Percentiles rank a stretch among this genome's conserved stretches.
Evolutionary conservation across 2,329 filamentous ascomycete genomes (phyloP).

Genomic region (Cercospora zeae-maydis): DNA sequence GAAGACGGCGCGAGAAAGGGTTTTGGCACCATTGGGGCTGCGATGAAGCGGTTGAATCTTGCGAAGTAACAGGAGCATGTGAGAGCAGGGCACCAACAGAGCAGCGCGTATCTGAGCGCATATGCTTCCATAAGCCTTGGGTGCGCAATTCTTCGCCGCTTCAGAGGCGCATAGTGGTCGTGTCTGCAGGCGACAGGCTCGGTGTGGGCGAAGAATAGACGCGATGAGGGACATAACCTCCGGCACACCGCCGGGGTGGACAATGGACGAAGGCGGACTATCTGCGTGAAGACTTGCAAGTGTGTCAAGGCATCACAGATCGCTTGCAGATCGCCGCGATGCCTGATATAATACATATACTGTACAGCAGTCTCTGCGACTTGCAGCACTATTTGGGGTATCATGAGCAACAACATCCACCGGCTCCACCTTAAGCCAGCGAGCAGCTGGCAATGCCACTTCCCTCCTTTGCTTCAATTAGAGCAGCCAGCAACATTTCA

Average conservation of each 20-base stretch:
- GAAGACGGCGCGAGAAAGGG: constrained; percentile 69
- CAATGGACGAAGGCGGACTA: neutral
- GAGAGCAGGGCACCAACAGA: neutral
- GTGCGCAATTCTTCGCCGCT: neutral
- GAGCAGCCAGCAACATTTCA: neutral
- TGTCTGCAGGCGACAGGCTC: neutral
- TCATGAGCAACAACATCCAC: neutral
- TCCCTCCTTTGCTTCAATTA: neutral
- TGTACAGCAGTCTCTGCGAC: constrained; percentile 3
- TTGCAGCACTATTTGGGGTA: neutral
- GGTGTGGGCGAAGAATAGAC: neutral
- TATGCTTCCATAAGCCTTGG: neutral
- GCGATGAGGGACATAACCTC: neutral
- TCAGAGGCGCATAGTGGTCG: neutral
- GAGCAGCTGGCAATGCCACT: neutral
- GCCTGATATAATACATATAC: constrained; percentile 8
- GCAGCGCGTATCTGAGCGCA: neutral
- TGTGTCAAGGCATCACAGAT: neutral
- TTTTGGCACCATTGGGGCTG: constrained; percentile 58
- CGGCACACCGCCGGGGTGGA: too few species aligned
- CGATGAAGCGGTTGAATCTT: constrained; percentile 47
- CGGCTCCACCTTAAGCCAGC: neutral
- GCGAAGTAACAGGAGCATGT: neutral
- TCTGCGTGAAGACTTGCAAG: neutral
- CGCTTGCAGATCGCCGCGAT: neutral